A percentile compares a stretch with the other conserved stretches of the same genome.
Conservation (phyloP, 257 asterid species). For the Rauvolfia tetraphylla region DNA sequence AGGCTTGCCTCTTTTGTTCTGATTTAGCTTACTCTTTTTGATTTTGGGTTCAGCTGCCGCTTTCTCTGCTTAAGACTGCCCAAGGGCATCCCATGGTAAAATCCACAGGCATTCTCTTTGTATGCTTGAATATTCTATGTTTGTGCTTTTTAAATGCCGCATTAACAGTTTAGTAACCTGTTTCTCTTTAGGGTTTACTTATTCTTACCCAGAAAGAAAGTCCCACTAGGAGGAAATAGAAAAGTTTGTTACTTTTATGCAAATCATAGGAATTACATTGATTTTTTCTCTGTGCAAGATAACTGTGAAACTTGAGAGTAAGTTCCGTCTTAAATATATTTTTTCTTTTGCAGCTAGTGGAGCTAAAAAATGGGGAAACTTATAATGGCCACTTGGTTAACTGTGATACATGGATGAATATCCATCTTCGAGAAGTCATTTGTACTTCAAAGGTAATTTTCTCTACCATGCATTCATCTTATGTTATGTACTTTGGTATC, state of each 20-base stretch:
- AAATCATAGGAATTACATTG: not conserved
- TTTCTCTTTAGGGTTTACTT: not conserved
- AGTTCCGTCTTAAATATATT: not conserved
- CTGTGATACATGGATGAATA: constrained; percentile 99
- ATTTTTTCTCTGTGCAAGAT: not conserved
- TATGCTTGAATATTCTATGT: not conserved
- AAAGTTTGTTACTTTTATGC: not conserved
- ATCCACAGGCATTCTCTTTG: not conserved
- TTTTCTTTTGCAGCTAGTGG: constrained; percentile 61
- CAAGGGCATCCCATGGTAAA: constrained; percentile 97
- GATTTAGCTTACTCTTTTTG: not conserved
- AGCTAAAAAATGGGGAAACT: constrained; percentile 94
- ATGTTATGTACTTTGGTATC: not conserved
- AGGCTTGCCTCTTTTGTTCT: not conserved
- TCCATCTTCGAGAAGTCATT: constrained; percentile 98
- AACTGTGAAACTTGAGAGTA: not conserved
- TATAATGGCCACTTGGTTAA: constrained; percentile 95
- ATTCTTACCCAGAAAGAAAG: not conserved
- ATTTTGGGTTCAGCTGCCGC: constrained; percentile 64
- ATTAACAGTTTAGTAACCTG: not conserved
- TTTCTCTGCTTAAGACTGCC: constrained; percentile 87
- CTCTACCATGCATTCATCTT: not conserved
- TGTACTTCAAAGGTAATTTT: constrained; percentile 83
- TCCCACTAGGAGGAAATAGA: not conserved
- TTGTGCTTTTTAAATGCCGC: not conserved